Percentiles rank a stretch among this genome's conserved stretches.
phyloP scores from a whole-genome alignment of 148 eudicot genomes.

The Nepenthes mirabilis region DNA sequence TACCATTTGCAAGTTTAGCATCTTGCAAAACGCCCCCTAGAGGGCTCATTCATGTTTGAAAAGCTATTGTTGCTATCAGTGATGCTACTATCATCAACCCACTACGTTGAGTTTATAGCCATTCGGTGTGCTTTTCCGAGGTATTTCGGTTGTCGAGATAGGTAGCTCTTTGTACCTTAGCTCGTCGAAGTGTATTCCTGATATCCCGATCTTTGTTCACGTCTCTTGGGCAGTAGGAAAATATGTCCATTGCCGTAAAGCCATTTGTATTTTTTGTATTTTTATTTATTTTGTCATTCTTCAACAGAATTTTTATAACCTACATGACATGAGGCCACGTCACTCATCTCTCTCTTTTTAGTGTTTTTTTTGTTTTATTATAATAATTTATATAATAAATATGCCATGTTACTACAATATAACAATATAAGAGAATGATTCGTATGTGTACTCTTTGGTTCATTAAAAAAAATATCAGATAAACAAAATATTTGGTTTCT shows the following conservation, averaged over 20 bases:
- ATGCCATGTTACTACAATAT: no score
- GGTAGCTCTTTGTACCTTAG: constrained; percentile 1
- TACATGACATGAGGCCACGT: background rate
- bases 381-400: no score
- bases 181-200: background rate
- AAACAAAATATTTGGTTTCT: no score
- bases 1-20: background rate
- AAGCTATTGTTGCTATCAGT: constrained; percentile 19
- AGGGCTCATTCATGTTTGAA: constrained; percentile 17
- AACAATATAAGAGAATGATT: no score
- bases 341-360: no score
- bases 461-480: no score
- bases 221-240: background rate
- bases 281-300: constrained; percentile 5
- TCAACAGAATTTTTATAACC: background rate
- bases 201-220: background rate
- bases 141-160: background rate
- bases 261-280: constrained; percentile 13
- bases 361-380: no score
- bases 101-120: constrained; percentile 12
- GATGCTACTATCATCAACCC: constrained; percentile 22
- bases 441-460: no score
- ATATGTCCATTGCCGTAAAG: constrained; percentile 17
- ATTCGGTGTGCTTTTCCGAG: background rate
- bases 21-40: constrained; percentile 14